Conservation (phyloP, 2,329 filamentous ascomycete genomes). For the Pseudogymnoascus pannorum region DNA sequence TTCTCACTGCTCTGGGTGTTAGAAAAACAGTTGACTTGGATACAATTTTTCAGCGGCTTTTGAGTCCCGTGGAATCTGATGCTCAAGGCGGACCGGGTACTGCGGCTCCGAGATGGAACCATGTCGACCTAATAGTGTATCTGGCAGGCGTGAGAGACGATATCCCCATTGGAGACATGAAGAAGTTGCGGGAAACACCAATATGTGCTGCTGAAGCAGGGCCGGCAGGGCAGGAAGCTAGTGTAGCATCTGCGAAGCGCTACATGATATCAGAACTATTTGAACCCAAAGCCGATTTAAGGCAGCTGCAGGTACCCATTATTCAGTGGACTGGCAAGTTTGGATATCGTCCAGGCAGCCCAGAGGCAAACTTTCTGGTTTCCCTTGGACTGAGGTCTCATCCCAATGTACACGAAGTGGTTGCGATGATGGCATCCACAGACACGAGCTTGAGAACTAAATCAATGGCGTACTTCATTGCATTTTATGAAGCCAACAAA, state of each 20-base stretch:
- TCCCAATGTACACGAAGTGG: constrained; percentile 66
- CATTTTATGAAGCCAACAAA: constrained; percentile 68
- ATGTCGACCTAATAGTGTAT: constrained; percentile 91
- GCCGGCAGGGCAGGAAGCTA: constrained; percentile 45
- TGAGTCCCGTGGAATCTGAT: constrained; percentile 50
- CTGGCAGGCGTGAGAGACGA: constrained; percentile 83
- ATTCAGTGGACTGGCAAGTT: constrained; percentile 70
- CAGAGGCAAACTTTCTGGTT: constrained; percentile 68
- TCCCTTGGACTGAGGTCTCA: constrained; percentile 64
- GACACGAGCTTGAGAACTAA: constrained; percentile 53
- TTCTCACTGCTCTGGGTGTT: constrained; percentile 75
- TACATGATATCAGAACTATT: constrained; percentile 75
- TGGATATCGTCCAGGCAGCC: constrained; percentile 54
- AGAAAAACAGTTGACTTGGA: constrained; percentile 92
- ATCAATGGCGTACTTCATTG: constrained; percentile 74
- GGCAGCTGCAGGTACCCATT: constrained; percentile 64
- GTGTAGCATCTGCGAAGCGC: constrained; percentile 43
- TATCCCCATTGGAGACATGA: constrained; percentile 76
- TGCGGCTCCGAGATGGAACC: constrained; percentile 67
- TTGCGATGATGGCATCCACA: constrained; percentile 66
- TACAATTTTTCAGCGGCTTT: constrained; percentile 82
- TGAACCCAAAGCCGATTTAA: constrained; percentile 65
- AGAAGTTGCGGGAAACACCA: constrained; percentile 65
- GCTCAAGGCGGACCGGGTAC: constrained; percentile 36
- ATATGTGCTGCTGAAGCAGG: constrained; percentile 75